phyloP scores from a whole-genome alignment of 2,329 filamentous ascomycete species.

The Cadophora luteo-olivacea region DNA sequence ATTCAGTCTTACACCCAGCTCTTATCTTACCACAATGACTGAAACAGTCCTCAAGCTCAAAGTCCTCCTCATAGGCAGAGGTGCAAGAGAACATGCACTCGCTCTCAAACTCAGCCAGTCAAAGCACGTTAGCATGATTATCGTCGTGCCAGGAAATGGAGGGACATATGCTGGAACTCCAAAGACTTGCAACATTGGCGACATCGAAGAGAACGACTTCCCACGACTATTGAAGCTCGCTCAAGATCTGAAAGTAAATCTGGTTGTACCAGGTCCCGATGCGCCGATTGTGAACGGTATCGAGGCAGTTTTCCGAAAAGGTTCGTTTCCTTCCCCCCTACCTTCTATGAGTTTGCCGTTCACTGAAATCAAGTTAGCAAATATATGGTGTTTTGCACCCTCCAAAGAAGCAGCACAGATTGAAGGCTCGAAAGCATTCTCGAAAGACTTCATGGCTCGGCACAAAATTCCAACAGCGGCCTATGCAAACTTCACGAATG shows the following conservation, averaged over 20 bases:
- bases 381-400: conserved; percentile 84
- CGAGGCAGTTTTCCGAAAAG: conserved; percentile 76
- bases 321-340: conserved; percentile 41
- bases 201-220: conserved; percentile 76
- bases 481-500: conserved; percentile 85
- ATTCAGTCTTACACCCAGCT: too few relatives aligned
- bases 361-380: conserved; percentile 45
- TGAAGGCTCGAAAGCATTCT: conserved; percentile 95
- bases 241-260: conserved; percentile 72
- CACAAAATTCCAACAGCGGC: conserved; percentile 87
- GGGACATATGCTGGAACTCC: conserved; percentile 68
- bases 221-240: conserved; percentile 76
- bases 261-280: conserved; percentile 89
- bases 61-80: conserved; percentile 87
- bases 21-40: background rate
- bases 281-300: conserved; percentile 88
- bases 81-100: conserved; percentile 89
- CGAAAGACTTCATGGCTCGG: conserved; percentile 93
- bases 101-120: conserved; percentile 93
- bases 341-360: too few relatives aligned
- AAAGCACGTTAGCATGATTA: conserved; percentile 74
- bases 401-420: conserved; percentile 80
- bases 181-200: conserved; percentile 72
- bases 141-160: conserved; percentile 78
- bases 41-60: conserved; percentile 38